These are phyloP conservation scores for Hyphopichia pseudoburtonii DNA, from an alignment of 1,139 yeast species.

Conservation along the genomic window DNA sequence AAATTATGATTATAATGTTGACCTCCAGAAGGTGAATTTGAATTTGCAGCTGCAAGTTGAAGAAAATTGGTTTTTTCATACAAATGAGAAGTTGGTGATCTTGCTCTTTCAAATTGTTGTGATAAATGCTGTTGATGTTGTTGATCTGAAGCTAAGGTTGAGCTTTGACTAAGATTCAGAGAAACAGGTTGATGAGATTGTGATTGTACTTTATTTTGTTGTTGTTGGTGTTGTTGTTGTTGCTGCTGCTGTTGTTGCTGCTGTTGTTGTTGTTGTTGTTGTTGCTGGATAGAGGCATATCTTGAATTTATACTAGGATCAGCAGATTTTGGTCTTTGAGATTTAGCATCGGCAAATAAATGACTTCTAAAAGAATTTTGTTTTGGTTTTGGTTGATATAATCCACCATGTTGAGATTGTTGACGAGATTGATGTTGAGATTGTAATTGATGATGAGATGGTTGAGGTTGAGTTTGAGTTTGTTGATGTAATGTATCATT, in stretches of 20 bases:
- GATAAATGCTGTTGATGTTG: conserved; percentile 14
- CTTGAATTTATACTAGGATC: conserved; percentile 31
- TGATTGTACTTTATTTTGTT: conserved; percentile 5
- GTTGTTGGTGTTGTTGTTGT: conserved; percentile 5
- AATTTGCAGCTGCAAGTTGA: conserved; percentile 43
- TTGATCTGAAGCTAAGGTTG: conserved; percentile 17
- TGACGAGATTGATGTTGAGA: conserved; percentile 1
- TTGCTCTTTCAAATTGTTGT: conserved; percentile 32
- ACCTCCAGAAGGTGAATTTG: conserved; percentile 1
- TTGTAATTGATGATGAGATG: conserved; percentile 9
- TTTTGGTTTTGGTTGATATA: conserved; percentile 43
- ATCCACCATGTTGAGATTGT: conserved; percentile 8
- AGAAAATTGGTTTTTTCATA: conserved; percentile 45
- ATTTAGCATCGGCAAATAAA: conserved; percentile 29
- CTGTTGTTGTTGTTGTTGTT: background rate
- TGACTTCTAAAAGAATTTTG: conserved; percentile 26
- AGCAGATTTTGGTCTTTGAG: conserved; percentile 44
- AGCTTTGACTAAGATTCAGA: conserved; percentile 13
- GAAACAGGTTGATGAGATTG: conserved; percentile 3
- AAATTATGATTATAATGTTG: conserved; percentile 1
- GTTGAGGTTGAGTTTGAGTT: conserved; percentile 6
- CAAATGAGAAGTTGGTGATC: conserved; percentile 46
- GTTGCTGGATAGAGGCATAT: conserved; percentile 2
- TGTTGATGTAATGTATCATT: conserved; percentile 6
- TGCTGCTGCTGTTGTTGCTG: conserved; percentile 1